phyloP scores from a whole-genome alignment of 2,329 filamentous ascomycete species.

The Aspergillus sp. region DNA sequence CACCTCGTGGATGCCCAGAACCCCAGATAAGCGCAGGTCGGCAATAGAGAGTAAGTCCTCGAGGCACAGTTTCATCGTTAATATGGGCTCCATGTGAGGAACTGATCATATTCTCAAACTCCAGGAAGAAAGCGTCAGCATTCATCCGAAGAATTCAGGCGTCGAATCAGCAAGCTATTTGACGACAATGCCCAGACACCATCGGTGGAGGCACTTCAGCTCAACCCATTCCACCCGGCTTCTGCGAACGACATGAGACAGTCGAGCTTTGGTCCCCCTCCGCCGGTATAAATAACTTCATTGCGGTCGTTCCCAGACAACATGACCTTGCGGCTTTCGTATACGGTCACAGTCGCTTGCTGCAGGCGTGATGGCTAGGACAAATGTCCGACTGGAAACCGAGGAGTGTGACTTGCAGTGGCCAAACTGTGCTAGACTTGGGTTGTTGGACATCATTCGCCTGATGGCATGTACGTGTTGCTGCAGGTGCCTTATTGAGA shows the following conservation, averaged over 20 bases:
- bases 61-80: neutral
- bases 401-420: too few relatives aligned
- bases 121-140: constrained; percentile 15
- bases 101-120: constrained; percentile 1
- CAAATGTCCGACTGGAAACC: too few relatives aligned
- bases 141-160: constrained; percentile 25
- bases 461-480: too few relatives aligned
- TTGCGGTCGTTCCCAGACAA: neutral
- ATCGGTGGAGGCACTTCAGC: constrained; percentile 16
- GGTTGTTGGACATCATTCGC: too few relatives aligned
- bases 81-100: neutral
- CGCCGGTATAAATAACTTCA: neutral
- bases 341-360: too few relatives aligned
- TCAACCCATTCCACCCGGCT: constrained; percentile 9
- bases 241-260: neutral
- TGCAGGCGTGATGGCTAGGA: too few relatives aligned
- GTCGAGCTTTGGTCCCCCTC: neutral
- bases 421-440: too few relatives aligned
- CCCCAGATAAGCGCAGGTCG: constrained; percentile 1
- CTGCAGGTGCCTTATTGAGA: too few relatives aligned
- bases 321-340: too few relatives aligned
- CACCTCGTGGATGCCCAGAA: neutral
- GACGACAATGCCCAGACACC: constrained; percentile 20
- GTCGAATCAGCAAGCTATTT: constrained; percentile 23
- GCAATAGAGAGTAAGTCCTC: constrained; percentile 6